phyloP scores from a whole-genome alignment of 257 asterid genomes.

The Plectranthus barbatus region DNA sequence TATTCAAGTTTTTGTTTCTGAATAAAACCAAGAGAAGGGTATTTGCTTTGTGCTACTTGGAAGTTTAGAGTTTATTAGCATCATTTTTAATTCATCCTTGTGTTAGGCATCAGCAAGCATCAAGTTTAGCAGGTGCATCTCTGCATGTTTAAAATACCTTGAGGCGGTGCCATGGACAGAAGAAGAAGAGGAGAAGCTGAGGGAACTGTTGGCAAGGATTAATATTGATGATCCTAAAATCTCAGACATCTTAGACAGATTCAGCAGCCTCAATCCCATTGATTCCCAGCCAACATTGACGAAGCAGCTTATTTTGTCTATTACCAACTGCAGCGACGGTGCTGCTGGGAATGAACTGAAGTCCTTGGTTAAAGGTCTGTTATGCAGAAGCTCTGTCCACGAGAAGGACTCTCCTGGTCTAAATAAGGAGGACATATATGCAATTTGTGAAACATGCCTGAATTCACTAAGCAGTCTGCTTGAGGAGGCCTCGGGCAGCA shows the following conservation, averaged over 20 bases:
- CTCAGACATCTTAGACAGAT: slow-evolving; percentile 59
- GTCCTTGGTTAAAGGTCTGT: slow-evolving; percentile 67
- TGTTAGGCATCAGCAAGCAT: slow-evolving; percentile 65
- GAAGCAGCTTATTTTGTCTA: slow-evolving; percentile 64
- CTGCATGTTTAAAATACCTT: slow-evolving; percentile 65
- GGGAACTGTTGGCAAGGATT: slow-evolving; percentile 38
- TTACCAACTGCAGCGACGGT: slow-evolving; percentile 46
- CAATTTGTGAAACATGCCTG: slow-evolving; percentile 51
- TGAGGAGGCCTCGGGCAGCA: slow-evolving; percentile 49
- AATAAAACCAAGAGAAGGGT: slow-evolving; percentile 2
- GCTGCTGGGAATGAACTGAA: slow-evolving; percentile 75
- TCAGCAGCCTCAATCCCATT: slow-evolving; percentile 26
- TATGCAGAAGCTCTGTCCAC: slow-evolving; percentile 60
- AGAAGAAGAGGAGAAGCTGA: slow-evolving; percentile 90
- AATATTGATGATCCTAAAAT: slow-evolving; percentile 39
- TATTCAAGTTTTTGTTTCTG: not conserved
- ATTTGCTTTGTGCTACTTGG: not conserved
- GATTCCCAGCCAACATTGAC: slow-evolving; percentile 48
- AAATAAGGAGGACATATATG: slow-evolving; percentile 49
- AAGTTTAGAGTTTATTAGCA: not conserved
- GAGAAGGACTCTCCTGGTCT: slow-evolving; percentile 48
- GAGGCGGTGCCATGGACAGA: slow-evolving; percentile 97
- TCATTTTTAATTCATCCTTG: not conserved
- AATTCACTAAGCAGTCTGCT: slow-evolving; percentile 47
- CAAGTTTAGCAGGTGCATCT: slow-evolving; percentile 58